Base-by-base conservation (phyloP, 768 basidiomycete genomes). In the Termitomyces sp. region DNA sequence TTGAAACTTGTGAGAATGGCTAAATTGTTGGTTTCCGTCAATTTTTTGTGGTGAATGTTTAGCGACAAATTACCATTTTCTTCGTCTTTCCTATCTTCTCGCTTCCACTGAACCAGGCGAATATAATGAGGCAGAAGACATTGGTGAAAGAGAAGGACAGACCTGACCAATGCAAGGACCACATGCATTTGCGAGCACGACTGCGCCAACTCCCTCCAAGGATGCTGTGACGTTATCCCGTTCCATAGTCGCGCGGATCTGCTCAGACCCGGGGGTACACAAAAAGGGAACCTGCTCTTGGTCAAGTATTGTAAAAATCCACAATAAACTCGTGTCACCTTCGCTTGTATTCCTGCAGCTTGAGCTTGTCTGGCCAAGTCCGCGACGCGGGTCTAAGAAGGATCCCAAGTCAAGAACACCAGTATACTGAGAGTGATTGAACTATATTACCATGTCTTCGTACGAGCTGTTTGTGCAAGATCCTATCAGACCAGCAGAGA, bases 391-490 rank as follows among this genome's bases (percentile, higher is more conserved):
- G 94, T 94, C 94, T 94, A 68, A 36, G 50, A 15, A 40, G 11
- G 51, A 54, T 25, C 36, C n/a, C 15, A 58, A 11, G 54, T 56
- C 61, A 53, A 52, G 63, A 63, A 67, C 43, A 37, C 62, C 40
- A n/a, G 25, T n/a, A 20, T 9, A 40, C 45, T 57, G 25, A 40
- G 58, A 56, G 46, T 55, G 10, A 42, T 48, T 25, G 40, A 37
- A n/a, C 46, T 60, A 11, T 62, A 10, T 53, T 17, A 92, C 92
- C 93, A 95, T 89, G 70, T 95, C 93, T 72, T 96, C 93, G 71
- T 98, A 99, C 5, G 95, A 97, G 61, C 95, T 97, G 73, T 99
- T 99, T 36, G 97, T 99, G 74, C 97, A 99, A n/a, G 94, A 97
- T 29, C 97, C 97, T 69, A 99, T 99, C 32, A 99, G 81, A 54